Base-by-base conservation (phyloP, 805 yeast species). In the Zygoascus flipseniorum region DNA sequence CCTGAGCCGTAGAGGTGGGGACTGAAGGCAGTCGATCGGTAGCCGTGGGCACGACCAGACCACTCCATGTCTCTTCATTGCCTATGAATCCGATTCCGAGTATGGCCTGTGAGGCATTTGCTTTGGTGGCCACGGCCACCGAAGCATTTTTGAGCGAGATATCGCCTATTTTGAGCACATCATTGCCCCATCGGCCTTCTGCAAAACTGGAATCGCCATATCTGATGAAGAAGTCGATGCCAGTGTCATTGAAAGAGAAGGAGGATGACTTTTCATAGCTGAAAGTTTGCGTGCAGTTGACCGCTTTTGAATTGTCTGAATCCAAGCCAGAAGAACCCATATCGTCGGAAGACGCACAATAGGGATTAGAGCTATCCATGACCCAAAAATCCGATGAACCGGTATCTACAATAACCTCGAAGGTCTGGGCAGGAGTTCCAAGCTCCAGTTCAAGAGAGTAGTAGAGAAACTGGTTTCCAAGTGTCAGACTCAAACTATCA, bases 361-460 rank as follows among this genome's bases (percentile, higher is more conserved):
- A 76, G 1, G 83, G 76, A 60, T 80, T 81, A 43, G 68, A 60
- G 5, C 51, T 32, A 13, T 52, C 50, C 41, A 56, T 69, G 28
- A 84, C 79, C 88, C 89, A 85, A 50, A 85, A 65, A 63, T 86
- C 93, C 1, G 86, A 76, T 0, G 90, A 84, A 2, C 93, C 95
- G 2, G 92, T 86, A 64, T 86, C 95, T 23, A 86, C 68, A 49
- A 80, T 67, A 9, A 83, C 80, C 2, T 70, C 70, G 9, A 84
- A 71, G 2, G 69, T 62, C 59, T 84, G 84, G 1, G 68, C 60
- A 3, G 80, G 75, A 0, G 87, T 77, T 11, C 93, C 93, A 6
- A 86, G 52, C 18, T 64, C 50, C n/a, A 67, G 62, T 28, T 63
- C 58, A 8, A 70, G 59, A 16, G 60, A 54, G 51, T 67, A 67